These are phyloP conservation scores for Tricladium varicosporioides DNA, from an alignment of 2,329 filamentous ascomycete species.

Conservation along the genomic window DNA sequence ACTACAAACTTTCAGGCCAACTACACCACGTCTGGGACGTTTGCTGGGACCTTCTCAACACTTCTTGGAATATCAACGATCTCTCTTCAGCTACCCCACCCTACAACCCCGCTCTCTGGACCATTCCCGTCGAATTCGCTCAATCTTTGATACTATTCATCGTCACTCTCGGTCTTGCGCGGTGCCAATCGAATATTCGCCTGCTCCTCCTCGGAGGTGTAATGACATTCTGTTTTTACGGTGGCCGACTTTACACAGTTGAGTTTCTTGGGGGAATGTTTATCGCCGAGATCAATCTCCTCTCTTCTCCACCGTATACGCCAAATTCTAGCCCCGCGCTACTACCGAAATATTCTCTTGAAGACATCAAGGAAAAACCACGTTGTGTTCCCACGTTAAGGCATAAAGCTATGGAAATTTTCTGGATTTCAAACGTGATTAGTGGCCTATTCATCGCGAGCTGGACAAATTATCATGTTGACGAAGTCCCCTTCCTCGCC, in stretches of 20 bases:
- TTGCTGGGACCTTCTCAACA: constrained; percentile 37
- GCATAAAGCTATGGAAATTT: constrained; percentile 17
- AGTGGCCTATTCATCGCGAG: constrained; percentile 30
- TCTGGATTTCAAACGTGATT: constrained; percentile 28
- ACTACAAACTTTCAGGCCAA: constrained; percentile 39
- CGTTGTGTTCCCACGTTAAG: constrained; percentile 4
- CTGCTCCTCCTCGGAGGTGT: constrained; percentile 25
- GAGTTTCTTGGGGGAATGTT: constrained; percentile 47
- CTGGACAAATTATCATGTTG: constrained; percentile 29
- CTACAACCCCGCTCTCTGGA: constrained; percentile 34
- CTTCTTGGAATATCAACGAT: constrained; percentile 25
- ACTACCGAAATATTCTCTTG: constrained; percentile 20
- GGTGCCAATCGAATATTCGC: constrained; percentile 24
- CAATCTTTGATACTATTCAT: constrained; percentile 33
- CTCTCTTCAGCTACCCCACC: constrained; percentile 10
- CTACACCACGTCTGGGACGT: constrained; percentile 39
- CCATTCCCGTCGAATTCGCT: constrained; percentile 33
- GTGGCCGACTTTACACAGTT: constrained; percentile 28
- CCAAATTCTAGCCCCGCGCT: constrained; percentile 22
- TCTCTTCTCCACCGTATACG: constrained; percentile 6
- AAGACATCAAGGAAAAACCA: constrained; percentile 6
- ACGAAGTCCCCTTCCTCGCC: constrained; percentile 24
- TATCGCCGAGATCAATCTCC: constrained; percentile 44
- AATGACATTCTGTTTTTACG: constrained; percentile 28
- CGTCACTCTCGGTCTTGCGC: constrained; percentile 27